A percentile compares a stretch with the other conserved stretches of the same genome.
These are phyloP conservation scores for Tricholoma sp. DNA, from an alignment of 768 basidiomycete genomes.

Conservation along the genomic window DNA sequence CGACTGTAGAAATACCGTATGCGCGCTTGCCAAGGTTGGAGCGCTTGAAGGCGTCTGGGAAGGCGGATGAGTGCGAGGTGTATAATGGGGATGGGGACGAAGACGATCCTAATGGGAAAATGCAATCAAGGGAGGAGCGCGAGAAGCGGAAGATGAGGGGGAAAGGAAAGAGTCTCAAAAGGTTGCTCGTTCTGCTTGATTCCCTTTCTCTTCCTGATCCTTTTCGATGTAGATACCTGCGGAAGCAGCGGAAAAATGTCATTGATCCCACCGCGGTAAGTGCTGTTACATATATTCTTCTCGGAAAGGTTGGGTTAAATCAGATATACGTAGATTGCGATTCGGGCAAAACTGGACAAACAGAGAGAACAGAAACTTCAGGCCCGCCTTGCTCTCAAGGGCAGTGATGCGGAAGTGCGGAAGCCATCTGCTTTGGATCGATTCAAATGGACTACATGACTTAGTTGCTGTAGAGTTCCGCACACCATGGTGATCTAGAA, in stretches of 20 bases:
- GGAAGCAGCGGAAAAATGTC: conserved; percentile 94
- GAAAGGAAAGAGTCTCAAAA: conserved; percentile 79
- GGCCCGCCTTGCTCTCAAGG: conserved; percentile 30
- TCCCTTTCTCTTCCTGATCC: background rate
- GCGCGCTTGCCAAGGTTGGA: conserved; percentile 77
- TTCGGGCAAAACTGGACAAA: conserved; percentile 62
- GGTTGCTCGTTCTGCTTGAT: conserved; percentile 31
- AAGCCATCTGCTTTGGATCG: conserved; percentile 38
- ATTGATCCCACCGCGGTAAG: conserved; percentile 75
- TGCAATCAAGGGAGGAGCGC: conserved; percentile 53
- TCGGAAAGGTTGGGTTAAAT: background rate
- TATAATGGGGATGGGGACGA: conserved; percentile 37
- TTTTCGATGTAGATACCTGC: conserved; percentile 49
- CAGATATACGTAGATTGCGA: conserved; percentile 41
- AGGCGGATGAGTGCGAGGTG: conserved; percentile 64
- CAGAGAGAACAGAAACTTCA: conserved; percentile 42
- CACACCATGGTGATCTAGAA: no score
- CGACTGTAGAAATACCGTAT: conserved; percentile 51
- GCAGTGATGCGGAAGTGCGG: conserved; percentile 18
- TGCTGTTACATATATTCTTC: conserved; percentile 5
- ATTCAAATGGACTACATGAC: conserved; percentile 26
- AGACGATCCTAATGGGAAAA: conserved; percentile 26
- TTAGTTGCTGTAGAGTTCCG: background rate
- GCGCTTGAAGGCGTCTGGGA: conserved; percentile 65
- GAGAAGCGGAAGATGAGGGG: conserved; percentile 84